Percentiles rank a stretch among this genome's conserved stretches.
phyloP scores from a whole-genome alignment of 306 rosid genomes.

The Cajanus cajan region DNA sequence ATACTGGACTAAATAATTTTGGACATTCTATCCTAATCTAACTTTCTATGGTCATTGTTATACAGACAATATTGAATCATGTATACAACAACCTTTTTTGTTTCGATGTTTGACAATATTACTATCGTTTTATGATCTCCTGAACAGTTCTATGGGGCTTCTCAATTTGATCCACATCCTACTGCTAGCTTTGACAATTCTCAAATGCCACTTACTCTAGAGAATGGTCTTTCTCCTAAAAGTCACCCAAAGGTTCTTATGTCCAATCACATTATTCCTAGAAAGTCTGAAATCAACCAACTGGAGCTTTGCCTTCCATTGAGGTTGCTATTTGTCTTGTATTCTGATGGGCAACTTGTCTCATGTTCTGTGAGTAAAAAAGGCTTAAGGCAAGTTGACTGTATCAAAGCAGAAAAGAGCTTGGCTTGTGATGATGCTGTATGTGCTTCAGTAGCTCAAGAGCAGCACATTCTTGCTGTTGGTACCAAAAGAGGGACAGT shows the following conservation, averaged over 20 bases:
- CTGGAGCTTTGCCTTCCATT: slow-evolving; percentile 74
- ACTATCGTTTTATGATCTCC: slow-evolving; percentile 36
- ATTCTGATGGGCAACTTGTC: slow-evolving; percentile 79
- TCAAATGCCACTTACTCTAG: slow-evolving; percentile 51
- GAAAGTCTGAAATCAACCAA: slow-evolving; percentile 67
- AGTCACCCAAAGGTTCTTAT: slow-evolving; percentile 44
- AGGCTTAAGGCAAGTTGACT: slow-evolving; percentile 82
- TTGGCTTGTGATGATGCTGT: slow-evolving; percentile 82
- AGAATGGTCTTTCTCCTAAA: slow-evolving; percentile 62
- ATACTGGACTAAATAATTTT: slow-evolving; percentile 13
- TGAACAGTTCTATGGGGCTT: slow-evolving; percentile 86
- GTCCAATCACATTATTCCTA: slow-evolving; percentile 38
- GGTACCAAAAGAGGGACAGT: slow-evolving; percentile 91
- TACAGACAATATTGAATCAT: slow-evolving; percentile 16
- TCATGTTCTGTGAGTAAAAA: slow-evolving; percentile 87
- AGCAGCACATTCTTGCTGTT: slow-evolving; percentile 92
- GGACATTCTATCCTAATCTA: slow-evolving; percentile 19
- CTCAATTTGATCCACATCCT: slow-evolving; percentile 57
- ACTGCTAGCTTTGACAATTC: slow-evolving; percentile 45
- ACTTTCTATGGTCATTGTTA: slow-evolving; percentile 9
- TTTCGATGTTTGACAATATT: slow-evolving; percentile 17
- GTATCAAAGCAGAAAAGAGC: slow-evolving; percentile 72
- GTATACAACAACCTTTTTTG: slow-evolving; percentile 12
- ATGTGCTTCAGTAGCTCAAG: slow-evolving; percentile 76
- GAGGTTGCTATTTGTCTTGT: slow-evolving; percentile 83